Conservation (phyloP, 2,329 filamentous ascomycete species). For the Penicillium vulpinum region DNA sequence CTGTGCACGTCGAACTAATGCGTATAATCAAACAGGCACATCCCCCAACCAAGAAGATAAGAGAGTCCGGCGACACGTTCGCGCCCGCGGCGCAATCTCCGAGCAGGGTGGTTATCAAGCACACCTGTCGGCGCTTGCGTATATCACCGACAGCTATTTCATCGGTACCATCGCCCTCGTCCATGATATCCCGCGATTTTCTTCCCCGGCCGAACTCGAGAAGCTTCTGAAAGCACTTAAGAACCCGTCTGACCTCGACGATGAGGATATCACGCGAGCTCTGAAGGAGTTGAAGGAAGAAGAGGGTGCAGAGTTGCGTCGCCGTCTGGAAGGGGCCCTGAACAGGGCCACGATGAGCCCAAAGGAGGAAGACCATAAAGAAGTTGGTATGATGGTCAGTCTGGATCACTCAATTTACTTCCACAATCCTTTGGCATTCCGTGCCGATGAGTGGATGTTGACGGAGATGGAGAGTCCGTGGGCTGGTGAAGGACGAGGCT, state of each 20-base stretch:
- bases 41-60: slow-evolving; percentile 62
- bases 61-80: slow-evolving; percentile 59
- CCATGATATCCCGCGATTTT: slow-evolving; percentile 76
- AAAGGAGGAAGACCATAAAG: slow-evolving; percentile 31
- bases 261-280: slow-evolving; percentile 41
- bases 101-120: slow-evolving; percentile 72
- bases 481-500: slow-evolving; percentile 52
- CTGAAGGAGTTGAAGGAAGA: slow-evolving; percentile 46
- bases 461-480: slow-evolving; percentile 53
- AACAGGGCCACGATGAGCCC: slow-evolving; percentile 26
- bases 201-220: slow-evolving; percentile 50
- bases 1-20: not conserved
- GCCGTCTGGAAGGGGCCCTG: slow-evolving; percentile 36
- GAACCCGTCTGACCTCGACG: slow-evolving; percentile 47
- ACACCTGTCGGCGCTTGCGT: slow-evolving; percentile 84
- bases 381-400: slow-evolving; percentile 54
- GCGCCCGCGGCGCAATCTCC: slow-evolving; percentile 65
- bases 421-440: slow-evolving; percentile 50
- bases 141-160: slow-evolving; percentile 91
- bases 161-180: slow-evolving; percentile 83
- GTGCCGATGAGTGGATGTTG: slow-evolving; percentile 54
- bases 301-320: slow-evolving; percentile 42
- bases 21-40: slow-evolving; percentile 38
- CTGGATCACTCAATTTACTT: slow-evolving; percentile 55
- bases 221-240: slow-evolving; percentile 41